phyloP scores from a whole-genome alignment of 2,329 filamentous ascomycete genomes.

The Alternaria sp. region DNA sequence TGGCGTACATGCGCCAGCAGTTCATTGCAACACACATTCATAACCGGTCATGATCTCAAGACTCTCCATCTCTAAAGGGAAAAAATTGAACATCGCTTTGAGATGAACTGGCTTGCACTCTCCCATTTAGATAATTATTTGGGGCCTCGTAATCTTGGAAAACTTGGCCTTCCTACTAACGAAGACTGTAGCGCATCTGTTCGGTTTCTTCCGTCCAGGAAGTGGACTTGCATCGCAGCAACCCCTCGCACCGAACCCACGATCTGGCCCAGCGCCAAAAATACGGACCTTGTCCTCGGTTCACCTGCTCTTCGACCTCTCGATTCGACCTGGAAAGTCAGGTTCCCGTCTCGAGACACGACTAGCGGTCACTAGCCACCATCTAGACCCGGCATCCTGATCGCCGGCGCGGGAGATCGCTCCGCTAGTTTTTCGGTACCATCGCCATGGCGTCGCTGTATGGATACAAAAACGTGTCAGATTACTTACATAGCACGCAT shows the following conservation, averaged over 20 bases:
- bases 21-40: background rate
- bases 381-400: background rate
- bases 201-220: background rate
- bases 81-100: no score
- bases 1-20: background rate
- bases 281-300: background rate
- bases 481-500: background rate
- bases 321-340: background rate
- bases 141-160: background rate
- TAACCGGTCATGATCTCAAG: no score
- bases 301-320: background rate
- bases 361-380: background rate
- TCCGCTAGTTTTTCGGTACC: background rate
- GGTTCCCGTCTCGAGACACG: background rate
- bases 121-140: fast-evolving
- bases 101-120: background rate
- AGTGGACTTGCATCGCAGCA: background rate
- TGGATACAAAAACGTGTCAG: background rate
- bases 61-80: no score
- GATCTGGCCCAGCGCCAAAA: background rate
- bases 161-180: background rate
- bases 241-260: background rate
- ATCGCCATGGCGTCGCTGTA: background rate
- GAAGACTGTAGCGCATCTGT: background rate
- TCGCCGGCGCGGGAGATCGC: background rate